Evolutionary conservation across 768 basidiomycete genomes (phyloP).

Genomic region (Boletus rex-veris): DNA sequence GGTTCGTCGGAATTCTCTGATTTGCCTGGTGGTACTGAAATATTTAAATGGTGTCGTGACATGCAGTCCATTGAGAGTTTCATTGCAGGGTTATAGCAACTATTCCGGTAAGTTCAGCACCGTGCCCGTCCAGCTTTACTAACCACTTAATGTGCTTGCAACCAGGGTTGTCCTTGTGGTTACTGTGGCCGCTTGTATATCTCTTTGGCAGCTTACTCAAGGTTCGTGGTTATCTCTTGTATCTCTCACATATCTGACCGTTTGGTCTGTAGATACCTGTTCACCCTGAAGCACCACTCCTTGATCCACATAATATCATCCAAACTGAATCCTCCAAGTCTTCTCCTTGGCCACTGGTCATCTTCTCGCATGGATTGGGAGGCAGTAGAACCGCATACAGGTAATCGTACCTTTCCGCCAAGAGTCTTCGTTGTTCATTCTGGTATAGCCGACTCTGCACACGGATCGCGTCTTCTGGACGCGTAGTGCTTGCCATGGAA

Average conservation of each 20-base stretch:
- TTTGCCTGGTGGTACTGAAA: background rate
- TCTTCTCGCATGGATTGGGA: constrained; percentile 84
- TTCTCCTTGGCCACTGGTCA: constrained; percentile 68
- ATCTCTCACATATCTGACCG: background rate
- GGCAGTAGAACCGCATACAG: constrained; percentile 73
- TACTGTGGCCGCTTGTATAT: constrained; percentile 46
- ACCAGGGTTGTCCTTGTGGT: constrained; percentile 27
- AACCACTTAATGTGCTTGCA: background rate
- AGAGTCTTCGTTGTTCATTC: background rate
- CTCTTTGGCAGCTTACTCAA: constrained; percentile 48
- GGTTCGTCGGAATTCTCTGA: constrained; percentile 36
- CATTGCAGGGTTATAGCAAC: constrained; percentile 45
- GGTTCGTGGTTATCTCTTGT: constrained; percentile 28
- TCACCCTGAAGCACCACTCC: constrained; percentile 51
- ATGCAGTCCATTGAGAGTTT: constrained; percentile 39
- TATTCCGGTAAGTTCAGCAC: constrained; percentile 41
- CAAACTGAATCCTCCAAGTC: constrained; percentile 5
- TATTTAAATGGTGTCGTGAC: constrained; percentile 1
- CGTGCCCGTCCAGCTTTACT: background rate
- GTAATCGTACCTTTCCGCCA: constrained; percentile 24
- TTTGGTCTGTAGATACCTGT: constrained; percentile 48
- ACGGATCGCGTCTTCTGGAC: constrained; percentile 71
- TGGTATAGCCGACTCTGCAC: constrained; percentile 60
- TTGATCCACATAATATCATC: constrained; percentile 23
- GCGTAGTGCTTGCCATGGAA: constrained; percentile 77